Percentiles rank a stretch among this genome's conserved stretches.
phyloP scores from a whole-genome alignment of 2,329 filamentous ascomycete species.

The Cercospora janseana region DNA sequence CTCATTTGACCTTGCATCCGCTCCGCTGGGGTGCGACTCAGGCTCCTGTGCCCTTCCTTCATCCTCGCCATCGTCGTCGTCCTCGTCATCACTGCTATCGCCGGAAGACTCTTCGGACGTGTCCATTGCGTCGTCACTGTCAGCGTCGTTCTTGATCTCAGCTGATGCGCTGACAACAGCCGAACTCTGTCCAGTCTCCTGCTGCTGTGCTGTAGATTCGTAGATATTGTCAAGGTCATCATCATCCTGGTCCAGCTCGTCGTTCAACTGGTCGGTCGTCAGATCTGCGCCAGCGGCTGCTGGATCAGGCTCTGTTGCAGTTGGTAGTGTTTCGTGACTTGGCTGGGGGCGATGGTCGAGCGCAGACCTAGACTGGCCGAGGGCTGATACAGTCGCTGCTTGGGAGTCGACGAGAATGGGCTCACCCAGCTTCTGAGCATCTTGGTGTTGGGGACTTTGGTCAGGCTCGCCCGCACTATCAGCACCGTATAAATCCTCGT shows the following conservation, averaged over 20 bases:
- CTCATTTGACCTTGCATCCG: too few relatives aligned
- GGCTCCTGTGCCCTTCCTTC: too few relatives aligned
- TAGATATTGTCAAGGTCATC: slow-evolving; percentile 18
- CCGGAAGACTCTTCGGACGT: slow-evolving; percentile 20
- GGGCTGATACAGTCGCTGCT: slow-evolving; percentile 7
- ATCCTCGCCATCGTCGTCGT: not conserved
- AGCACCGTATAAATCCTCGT: slow-evolving; percentile 20
- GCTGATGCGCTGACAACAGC: not conserved
- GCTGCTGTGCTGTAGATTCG: not conserved
- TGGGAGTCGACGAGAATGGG: slow-evolving; percentile 1
- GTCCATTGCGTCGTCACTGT: slow-evolving; percentile 28
- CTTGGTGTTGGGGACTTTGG: not conserved
- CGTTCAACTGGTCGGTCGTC: not conserved
- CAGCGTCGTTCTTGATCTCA: too few relatives aligned
- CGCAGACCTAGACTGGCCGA: too few relatives aligned
- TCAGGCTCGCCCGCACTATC: not conserved
- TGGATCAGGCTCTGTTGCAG: not conserved
- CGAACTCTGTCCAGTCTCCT: not conserved
- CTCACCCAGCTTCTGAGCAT: not conserved
- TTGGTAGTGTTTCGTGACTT: not conserved
- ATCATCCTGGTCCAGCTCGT: slow-evolving; percentile 9
- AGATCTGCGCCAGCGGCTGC: not conserved
- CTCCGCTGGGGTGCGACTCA: too few relatives aligned
- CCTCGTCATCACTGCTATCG: slow-evolving; percentile 11
- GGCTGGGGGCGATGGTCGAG: too few relatives aligned